Percentiles rank a stretch among this genome's conserved stretches.
phyloP scores from a whole-genome alignment of 768 basidiomycete species.

The Pleurotus citrinopileatus region DNA sequence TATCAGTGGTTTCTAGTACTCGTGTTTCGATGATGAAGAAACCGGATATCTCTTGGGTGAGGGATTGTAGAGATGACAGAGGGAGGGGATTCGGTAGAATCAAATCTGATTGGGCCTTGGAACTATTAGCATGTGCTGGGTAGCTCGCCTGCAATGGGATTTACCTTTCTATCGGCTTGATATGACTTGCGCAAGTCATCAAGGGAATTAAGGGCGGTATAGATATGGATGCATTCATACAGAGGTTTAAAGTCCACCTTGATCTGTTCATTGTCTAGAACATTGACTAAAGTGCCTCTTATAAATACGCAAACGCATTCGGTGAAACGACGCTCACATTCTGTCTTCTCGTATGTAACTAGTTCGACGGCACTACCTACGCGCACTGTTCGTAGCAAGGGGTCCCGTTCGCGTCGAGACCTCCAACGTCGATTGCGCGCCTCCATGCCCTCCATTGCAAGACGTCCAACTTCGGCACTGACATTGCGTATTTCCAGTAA shows the following conservation, averaged over 20 bases:
- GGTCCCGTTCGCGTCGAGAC: slow-evolving; percentile 79
- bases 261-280: slow-evolving; percentile 87
- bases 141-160: background rate
- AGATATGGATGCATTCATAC: slow-evolving; percentile 97
- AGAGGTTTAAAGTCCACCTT: slow-evolving; percentile 92
- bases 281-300: slow-evolving; percentile 59
- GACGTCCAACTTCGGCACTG: slow-evolving; percentile 78
- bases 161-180: slow-evolving; percentile 93
- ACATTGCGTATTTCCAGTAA: slow-evolving; percentile 90
- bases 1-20: slow-evolving; percentile 83
- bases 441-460: slow-evolving; percentile 92
- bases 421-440: slow-evolving; percentile 80
- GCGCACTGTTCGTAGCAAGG: slow-evolving; percentile 67
- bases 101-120: slow-evolving; percentile 92
- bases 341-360: slow-evolving; percentile 90
- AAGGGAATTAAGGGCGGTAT: slow-evolving; percentile 86
- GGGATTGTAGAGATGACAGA: slow-evolving; percentile 60
- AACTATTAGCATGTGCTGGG: background rate
- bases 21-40: slow-evolving; percentile 97
- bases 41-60: slow-evolving; percentile 92
- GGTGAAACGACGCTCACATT: slow-evolving; percentile 60
- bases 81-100: slow-evolving; percentile 80
- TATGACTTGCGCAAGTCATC: slow-evolving; percentile 89
- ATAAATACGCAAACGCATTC: slow-evolving; percentile 10
- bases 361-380: slow-evolving; percentile 92